Base-by-base conservation (phyloP, 495 filamentous ascomycete genomes). In the Podospora pseudoanserina region DNA sequence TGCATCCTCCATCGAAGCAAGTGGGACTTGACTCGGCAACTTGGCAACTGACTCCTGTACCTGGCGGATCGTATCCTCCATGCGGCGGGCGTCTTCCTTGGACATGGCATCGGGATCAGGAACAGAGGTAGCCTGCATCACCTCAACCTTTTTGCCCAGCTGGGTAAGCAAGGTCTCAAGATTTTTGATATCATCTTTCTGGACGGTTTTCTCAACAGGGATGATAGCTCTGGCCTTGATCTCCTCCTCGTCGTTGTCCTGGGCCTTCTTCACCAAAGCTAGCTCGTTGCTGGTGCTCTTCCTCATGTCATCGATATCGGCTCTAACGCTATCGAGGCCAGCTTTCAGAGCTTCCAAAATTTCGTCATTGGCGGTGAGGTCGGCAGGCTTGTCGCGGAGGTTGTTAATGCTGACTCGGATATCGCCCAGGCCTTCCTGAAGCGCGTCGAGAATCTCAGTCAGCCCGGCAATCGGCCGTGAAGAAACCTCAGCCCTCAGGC, bases 281-380 rank as follows among this genome's bases (percentile, higher is more conserved):
- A 84, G 60, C 7, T 90, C 83, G 67, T 86, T 85, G 58, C 86
- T 81, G 71, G 75, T 72, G 68, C 77, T 65, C 13, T 87, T 82
- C 3, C 91, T 88, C 55, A 97, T 80, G n/a, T 81, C 81, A 55
- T 94, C 91, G 67, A 97, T 89, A 39, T 97, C 93, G 30, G 86
- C 80, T 68, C 88, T 87, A 44, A 97, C 82, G 28, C 82, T 84
- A 53, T 88, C 87, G 15, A 97, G 79, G 0, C 93, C 93, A 56
- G 88, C 88, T 71, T 90, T 95, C 62, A 97, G 84, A 2, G 92
- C 90, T 64, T 96, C 92, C 5, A 96, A 83, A 59, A 96, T 93
- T 73, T 96, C 92, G 64, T 93, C 89, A 66, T 88, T 92, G 27
- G 89, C 88, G 19, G 91, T 92, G 76, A 92, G 85, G 69, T 93